Conservation (phyloP, 768 basidiomycete genomes). For the Antrodiella citrinella region DNA sequence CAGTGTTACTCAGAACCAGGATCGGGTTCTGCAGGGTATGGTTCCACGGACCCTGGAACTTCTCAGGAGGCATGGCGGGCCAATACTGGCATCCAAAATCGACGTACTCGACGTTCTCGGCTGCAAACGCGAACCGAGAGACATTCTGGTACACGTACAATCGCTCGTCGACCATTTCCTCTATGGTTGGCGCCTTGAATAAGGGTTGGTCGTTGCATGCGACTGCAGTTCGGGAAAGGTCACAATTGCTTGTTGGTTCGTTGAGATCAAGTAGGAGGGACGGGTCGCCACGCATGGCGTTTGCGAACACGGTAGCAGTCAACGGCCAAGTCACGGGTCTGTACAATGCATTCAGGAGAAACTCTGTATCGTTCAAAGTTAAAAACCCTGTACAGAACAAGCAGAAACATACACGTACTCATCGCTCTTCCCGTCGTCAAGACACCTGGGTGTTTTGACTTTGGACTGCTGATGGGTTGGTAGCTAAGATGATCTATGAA, state of each 20-base stretch:
- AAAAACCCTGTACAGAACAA: not conserved
- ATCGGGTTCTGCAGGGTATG: conserved; percentile 19
- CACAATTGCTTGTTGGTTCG: not conserved
- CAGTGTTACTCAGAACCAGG: conserved; percentile 21
- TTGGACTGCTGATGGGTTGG: conserved; percentile 18
- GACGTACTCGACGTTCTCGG: conserved; percentile 18
- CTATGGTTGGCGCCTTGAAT: conserved; percentile 10
- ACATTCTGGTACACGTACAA: conserved; percentile 14
- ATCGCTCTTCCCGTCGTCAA: conserved; percentile 19
- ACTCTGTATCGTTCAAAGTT: conserved; percentile 7
- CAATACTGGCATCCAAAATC: conserved; percentile 20
- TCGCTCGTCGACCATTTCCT: conserved; percentile 20
- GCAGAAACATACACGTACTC: conserved; percentile 10
- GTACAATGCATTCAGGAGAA: conserved; percentile 13
- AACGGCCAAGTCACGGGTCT: conserved; percentile 16
- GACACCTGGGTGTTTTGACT: conserved; percentile 17
- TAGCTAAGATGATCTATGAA: conserved; percentile 17
- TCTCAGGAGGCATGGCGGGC: conserved; percentile 17
- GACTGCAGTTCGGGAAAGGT: conserved; percentile 16
- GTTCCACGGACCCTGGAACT: conserved; percentile 24
- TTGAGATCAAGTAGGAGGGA: conserved; percentile 15
- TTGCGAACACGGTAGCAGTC: conserved; percentile 11
- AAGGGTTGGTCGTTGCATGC: conserved; percentile 23
- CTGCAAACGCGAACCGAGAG: conserved; percentile 13
- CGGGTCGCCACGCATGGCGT: conserved; percentile 21